Evolutionary conservation across 2,329 filamentous ascomycete genomes (phyloP), one percentile per base, ranked within the genome.

Genomic region (Pseudogymnoascus sp.): DNA sequence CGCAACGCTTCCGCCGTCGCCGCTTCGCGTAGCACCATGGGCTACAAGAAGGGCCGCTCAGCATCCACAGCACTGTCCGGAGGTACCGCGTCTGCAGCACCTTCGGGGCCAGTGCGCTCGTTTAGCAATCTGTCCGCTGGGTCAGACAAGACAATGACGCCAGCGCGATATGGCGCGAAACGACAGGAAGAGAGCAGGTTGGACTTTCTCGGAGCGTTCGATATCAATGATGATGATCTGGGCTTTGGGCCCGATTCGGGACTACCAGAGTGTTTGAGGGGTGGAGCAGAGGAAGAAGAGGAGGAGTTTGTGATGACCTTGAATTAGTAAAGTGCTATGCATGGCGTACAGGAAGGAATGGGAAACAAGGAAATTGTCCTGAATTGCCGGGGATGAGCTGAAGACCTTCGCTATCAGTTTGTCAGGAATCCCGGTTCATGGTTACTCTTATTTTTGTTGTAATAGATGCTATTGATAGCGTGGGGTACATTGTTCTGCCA

Each of bases 11-110:
- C 82, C 9, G 86, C 88, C 1, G 80, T 83, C 20, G 83, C 83
- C 5, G 86, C 85, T 5, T 96, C 92, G 1, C 85, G 86, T 65
- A 92, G 85, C 61, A 96, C 92, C 0, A 81, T 96, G 41, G 92
- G 92, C 14, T 96, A 96, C 71, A 89, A 84, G 61, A 90, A 88
- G 72, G 92, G 92, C 35, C 84, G 90, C 35, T 76, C 77, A 9
- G 76, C 79, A 2, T 78, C 78, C 18, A 73, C 73, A 6, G 72
- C 71, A 25, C 65, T 79, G 4, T 69, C 66, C 14, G 65, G 63
- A 11, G 62, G 60, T 54, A 64, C 57, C 25, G 25, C 14, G n/a
- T 36, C 33, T 37, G 33, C 18, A 11, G 18, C 18, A 9, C 37
- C 57, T 20, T 18, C 16, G 1, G 25, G 20, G 18, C 47, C 47